These are phyloP conservation scores for Vaucheria bursata DNA, from an alignment of 352 stramenopile species.

Conservation along the genomic window DNA sequence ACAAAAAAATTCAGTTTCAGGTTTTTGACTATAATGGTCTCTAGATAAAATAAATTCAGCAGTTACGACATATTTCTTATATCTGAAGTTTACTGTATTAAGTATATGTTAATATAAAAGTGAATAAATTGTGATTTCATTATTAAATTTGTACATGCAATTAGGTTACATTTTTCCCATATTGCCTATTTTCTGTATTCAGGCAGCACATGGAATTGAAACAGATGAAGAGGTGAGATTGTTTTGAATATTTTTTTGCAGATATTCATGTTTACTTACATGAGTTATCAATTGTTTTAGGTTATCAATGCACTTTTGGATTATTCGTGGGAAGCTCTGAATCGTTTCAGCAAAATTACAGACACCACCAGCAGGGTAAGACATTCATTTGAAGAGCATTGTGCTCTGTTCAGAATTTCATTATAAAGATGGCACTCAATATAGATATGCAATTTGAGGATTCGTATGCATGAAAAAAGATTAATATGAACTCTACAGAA, in stretches of 20 bases:
- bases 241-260: neutral
- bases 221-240: constrained; percentile 11
- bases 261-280: neutral
- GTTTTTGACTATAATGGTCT: neutral
- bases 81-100: neutral
- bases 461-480: neutral
- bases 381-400: neutral
- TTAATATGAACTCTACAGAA: neutral
- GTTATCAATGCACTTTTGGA: neutral
- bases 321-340: constrained; percentile 4
- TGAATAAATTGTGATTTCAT: too few relatives aligned
- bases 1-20: neutral
- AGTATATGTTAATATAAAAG: neutral
- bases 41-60: neutral
- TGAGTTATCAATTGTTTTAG: neutral
- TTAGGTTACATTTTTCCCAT: too few relatives aligned
- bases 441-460: neutral
- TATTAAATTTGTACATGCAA: too few relatives aligned
- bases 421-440: neutral
- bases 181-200: too few relatives aligned
- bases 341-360: neutral
- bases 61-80: neutral
- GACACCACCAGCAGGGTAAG: constrained; percentile 15
- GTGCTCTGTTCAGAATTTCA: neutral
- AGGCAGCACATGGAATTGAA: neutral